Evolutionary conservation across 192 early-diverging fungal genomes (phyloP), one percentile per base, ranked within the genome.

Genomic region (Rhizophagus prolifer): DNA sequence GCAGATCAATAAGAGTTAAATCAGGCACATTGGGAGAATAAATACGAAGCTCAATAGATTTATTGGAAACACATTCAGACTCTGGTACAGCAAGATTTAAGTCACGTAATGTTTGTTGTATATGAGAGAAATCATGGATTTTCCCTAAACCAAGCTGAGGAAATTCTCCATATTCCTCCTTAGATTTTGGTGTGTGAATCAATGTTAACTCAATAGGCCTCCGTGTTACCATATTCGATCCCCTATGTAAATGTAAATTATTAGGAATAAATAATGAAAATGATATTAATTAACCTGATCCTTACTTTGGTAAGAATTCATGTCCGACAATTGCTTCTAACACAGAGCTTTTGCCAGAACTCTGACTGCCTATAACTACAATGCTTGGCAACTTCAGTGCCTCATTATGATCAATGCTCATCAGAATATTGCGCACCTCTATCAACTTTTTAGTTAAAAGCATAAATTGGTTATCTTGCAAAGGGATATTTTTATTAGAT

Each of bases 71-170:
- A 75, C 96, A 98, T 79, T 99, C 96, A 4, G 88, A 83, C 44
- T 98, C 96, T 8, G 96, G 86, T 31, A 98, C 97, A 25, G 97
- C 94, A 83, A 97, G 85, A 84, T 99, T 99, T 72, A 99, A 86
- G 74, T 99, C 97, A 44, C 90, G 91, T 58, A 99, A 86, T 9
- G 97, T 99, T 79, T 92, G 92, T 83, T 97, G 96, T 76, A 99
- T 91, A 44, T 94, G 91, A 62, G 81, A 81, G 80, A 98, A 99
- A 73, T 97, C 95, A 41, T 89, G 85, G 25, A 99, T 91, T 75
- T 96, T 95, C 25, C 95, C 96, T 14, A 97, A 82, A 9, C 92
- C 93, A 3, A 95, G 84, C 76, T 92, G 86, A 23, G 94, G 93
- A 70, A 95, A 95, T 82, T 94, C 94, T 72, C 92, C 94, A 63